phyloP scores from a whole-genome alignment of 768 basidiomycete species.

The Agaricus sinodeliciosus region DNA sequence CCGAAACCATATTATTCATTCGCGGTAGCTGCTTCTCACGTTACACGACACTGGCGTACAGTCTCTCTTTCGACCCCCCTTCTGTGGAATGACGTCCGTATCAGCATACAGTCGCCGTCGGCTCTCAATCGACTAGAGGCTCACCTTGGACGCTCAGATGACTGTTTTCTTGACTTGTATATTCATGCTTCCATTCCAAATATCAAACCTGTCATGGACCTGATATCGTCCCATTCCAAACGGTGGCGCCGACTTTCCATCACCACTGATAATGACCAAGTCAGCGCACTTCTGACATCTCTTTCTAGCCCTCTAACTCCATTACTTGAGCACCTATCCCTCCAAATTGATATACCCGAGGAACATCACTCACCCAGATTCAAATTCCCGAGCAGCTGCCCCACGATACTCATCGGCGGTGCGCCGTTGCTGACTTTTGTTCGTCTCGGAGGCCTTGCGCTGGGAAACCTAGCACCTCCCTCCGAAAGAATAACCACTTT shows the following conservation, averaged over 20 bases:
- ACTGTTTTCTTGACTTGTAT: constrained; percentile 30
- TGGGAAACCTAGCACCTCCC: constrained; percentile 34
- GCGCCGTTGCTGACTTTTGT: constrained; percentile 31
- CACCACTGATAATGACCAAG: constrained; percentile 16
- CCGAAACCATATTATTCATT: constrained; percentile 16
- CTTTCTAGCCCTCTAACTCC: constrained; percentile 24
- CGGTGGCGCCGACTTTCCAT: constrained; percentile 36
- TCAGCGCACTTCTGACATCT: constrained; percentile 21
- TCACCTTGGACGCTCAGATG: constrained; percentile 30
- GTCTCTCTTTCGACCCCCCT: constrained; percentile 32
- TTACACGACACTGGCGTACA: constrained; percentile 38
- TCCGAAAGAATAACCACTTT: constrained; percentile 28
- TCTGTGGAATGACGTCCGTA: constrained; percentile 36
- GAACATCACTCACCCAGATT: constrained; percentile 23
- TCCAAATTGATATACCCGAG: constrained; percentile 25
- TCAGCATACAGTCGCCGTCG: constrained; percentile 20
- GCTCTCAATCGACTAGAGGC: constrained; percentile 24
- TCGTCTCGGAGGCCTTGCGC: constrained; percentile 34
- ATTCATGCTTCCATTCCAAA: constrained; percentile 17
- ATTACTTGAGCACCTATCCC: constrained; percentile 31
- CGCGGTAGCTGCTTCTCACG: constrained; percentile 36
- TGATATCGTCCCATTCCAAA: constrained; percentile 26
- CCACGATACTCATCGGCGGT: constrained; percentile 25
- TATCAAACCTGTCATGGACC: constrained; percentile 21
- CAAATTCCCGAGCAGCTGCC: constrained; percentile 20